Evolutionary conservation across 306 rosid species (phyloP), one percentile per base, ranked within the genome.

Genomic region (Prunus mongolica): DNA sequence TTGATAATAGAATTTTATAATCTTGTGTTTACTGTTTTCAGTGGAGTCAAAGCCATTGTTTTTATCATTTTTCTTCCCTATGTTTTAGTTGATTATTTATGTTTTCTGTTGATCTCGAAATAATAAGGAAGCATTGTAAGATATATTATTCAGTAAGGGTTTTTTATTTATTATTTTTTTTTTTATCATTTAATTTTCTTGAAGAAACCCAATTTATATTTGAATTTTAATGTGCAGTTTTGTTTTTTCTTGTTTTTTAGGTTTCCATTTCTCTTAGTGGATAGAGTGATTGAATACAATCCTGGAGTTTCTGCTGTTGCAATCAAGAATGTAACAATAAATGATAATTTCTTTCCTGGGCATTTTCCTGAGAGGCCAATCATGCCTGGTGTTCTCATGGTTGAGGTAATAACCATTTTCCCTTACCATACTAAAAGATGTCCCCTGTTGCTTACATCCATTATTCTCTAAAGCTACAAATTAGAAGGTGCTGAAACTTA

Each of bases 291-390:
- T 34, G 89, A 82, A 71, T 82, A 56, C 76, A 82, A 77, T 68
- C 84, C 81, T 22, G 87, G 87, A 22, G 79, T 82, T 66, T 80
- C 89, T 45, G 87, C 81, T 66, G 89, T 86, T 73, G 89, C 87
- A 25, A 86, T 86, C 25, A 86, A 86, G 84, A 86, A 86, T 70
- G 82, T 86, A 6, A 92, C 97, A 1, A 95, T 95, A 28, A 95
- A 92, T 81, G 99, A 95, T 58, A 90, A 89, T 80, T 95, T 90
- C 77, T 95, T 95, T 79, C 93, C 97, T n/a, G 99, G 99, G 28
- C 99, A 95, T 83, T 95, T 95, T 71, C 99, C 97, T 0, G 99
- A 88, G 73, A 89, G 96, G 74, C 99, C 99, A 3, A 95, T 92
- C 58, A 92, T 95, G 96, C 98, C 98, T 56, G 97, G 98, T 69